Evolutionary conservation across 2,329 filamentous ascomycete species (phyloP).

Genomic region (Elsinoe perseae): DNA sequence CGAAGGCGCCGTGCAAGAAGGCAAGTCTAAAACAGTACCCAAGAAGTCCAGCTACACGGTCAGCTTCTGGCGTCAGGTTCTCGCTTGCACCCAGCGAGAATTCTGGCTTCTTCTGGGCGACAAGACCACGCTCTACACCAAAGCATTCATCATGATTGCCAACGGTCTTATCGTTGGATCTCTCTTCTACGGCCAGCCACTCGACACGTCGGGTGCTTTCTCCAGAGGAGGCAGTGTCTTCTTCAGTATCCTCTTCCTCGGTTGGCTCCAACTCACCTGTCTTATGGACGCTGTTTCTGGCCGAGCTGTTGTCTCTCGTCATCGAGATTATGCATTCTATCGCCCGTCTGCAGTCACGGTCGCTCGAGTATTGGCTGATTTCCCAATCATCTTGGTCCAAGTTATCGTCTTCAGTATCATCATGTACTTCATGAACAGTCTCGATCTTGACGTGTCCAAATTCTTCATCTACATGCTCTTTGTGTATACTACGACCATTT

Average conservation of each 20-base stretch:
- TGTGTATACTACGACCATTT: constrained; percentile 55
- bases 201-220: constrained; percentile 55
- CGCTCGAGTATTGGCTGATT: constrained; percentile 55
- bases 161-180: constrained; percentile 70
- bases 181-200: constrained; percentile 62
- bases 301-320: constrained; percentile 59
- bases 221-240: constrained; percentile 56
- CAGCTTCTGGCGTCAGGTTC: constrained; percentile 63
- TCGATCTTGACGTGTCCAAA: constrained; percentile 52
- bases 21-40: constrained; percentile 56
- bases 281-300: constrained; percentile 69
- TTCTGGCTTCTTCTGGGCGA: constrained; percentile 74
- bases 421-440: constrained; percentile 57
- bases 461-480: constrained; percentile 62
- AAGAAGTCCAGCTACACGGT: constrained; percentile 71
- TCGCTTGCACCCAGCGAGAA: constrained; percentile 61
- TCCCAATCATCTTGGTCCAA: constrained; percentile 53
- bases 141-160: constrained; percentile 68
- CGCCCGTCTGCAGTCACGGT: constrained; percentile 57
- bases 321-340: constrained; percentile 62
- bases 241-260: constrained; percentile 59
- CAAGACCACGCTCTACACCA: constrained; percentile 66
- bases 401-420: constrained; percentile 54
- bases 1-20: constrained; percentile 55
- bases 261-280: constrained; percentile 68